These are phyloP conservation scores for Pilasporangium apinafurcum DNA, from an alignment of 352 stramenopile species.

Conservation along the genomic window DNA sequence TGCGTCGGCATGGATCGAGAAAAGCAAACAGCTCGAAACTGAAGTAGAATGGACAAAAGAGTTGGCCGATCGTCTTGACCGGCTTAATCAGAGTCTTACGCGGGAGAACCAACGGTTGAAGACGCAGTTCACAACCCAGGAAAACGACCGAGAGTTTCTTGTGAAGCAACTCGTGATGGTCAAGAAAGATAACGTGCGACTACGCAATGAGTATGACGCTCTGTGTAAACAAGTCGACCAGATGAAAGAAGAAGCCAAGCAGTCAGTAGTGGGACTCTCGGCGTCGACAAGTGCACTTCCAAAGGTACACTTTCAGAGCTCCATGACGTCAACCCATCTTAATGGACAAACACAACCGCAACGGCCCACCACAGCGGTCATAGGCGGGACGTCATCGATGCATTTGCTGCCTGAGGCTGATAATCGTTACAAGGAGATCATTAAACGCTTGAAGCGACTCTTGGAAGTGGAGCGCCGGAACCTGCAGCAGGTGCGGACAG, in stretches of 20 bases:
- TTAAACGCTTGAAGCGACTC: conserved; percentile 87
- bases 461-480: conserved; percentile 84
- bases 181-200: conserved; percentile 88
- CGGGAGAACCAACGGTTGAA: conserved; percentile 87
- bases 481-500: conserved; percentile 65
- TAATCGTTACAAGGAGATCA: conserved; percentile 90
- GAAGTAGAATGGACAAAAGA: conserved; percentile 90
- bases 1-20: conserved; percentile 88
- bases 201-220: conserved; percentile 53
- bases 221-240: conserved; percentile 51
- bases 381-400: neutral
- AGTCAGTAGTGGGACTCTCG: conserved; percentile 1
- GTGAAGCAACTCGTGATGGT: conserved; percentile 88
- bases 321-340: no score
- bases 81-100: conserved; percentile 86
- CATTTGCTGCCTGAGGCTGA: conserved; percentile 30
- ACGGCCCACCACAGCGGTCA: conserved; percentile 17
- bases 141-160: conserved; percentile 92
- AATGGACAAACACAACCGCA: conserved; percentile 1
- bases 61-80: conserved; percentile 84
- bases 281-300: conserved; percentile 37
- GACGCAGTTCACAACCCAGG: conserved; percentile 88
- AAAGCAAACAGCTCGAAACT: conserved; percentile 84
- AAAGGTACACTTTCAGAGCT: conserved; percentile 19
- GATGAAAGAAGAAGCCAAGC: conserved; percentile 27